Conservation (phyloP, 371 early-diverging fungal species). For the Phascolomyces articulosus region DNA sequence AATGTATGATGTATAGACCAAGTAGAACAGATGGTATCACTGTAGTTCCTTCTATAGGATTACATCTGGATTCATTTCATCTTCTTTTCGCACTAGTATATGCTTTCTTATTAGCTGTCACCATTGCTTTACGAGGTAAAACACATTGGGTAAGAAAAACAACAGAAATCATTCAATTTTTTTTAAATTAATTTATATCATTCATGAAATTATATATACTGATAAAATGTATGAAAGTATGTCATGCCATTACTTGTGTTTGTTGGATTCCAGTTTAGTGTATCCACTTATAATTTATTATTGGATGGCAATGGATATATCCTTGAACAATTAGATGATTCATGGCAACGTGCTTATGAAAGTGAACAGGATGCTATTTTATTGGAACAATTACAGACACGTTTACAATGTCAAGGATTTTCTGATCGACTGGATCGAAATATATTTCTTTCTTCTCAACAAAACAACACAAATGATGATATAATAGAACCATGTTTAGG, state of each 20-base stretch:
- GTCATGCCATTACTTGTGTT: conserved; percentile 15
- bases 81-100: conserved; percentile 8
- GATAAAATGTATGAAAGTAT: conserved; percentile 12
- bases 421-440: neutral
- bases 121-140: neutral
- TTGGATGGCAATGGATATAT: conserved; percentile 5
- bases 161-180: neutral
- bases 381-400: conserved; percentile 12
- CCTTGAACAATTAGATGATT: conserved; percentile 5
- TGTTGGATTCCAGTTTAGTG: conserved; percentile 2
- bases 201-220: neutral
- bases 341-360: conserved; percentile 15
- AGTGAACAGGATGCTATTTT: neutral
- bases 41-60: conserved; percentile 11
- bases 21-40: neutral
- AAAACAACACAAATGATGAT: neutral
- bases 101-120: neutral
- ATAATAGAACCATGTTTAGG: conserved; percentile 8
- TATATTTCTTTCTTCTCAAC: neutral
- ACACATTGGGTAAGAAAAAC: conserved; percentile 22
- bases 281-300: conserved; percentile 7
- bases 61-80: conserved; percentile 12
- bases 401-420: conserved; percentile 15
- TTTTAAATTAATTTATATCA: neutral
- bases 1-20: neutral